Conservation (phyloP, 169 alveolate genomes). For the Plasmodium billcollinsi region DNA sequence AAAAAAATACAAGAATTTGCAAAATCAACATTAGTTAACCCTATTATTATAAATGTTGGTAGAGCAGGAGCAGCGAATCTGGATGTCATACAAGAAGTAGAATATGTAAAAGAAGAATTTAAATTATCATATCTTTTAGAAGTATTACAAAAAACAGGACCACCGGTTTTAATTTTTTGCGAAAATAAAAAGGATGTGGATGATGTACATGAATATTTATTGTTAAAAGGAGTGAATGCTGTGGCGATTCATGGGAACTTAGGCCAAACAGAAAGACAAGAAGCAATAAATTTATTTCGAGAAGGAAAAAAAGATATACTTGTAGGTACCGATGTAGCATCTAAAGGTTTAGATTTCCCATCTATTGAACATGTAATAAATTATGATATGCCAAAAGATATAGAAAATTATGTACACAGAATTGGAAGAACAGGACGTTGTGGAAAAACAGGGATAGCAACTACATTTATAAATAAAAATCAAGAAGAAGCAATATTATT, state of each 20-base stretch:
- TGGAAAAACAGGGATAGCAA: constrained; percentile 96
- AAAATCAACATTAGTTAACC: constrained; percentile 92
- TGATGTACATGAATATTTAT: constrained; percentile 94
- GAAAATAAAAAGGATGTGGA: constrained; percentile 96
- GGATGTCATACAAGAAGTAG: constrained; percentile 95
- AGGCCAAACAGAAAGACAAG: constrained; percentile 91
- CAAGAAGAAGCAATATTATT: constrained; percentile 84
- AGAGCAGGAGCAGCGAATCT: constrained; percentile 95
- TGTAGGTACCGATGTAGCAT: constrained; percentile 97
- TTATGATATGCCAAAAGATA: constrained; percentile 98
- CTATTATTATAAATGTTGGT: constrained; percentile 96
- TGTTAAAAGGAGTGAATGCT: constrained; percentile 92
- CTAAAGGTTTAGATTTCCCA: constrained; percentile 98
- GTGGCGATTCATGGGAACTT: constrained; percentile 94
- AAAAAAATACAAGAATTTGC: constrained; percentile 96
- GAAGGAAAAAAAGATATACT: constrained; percentile 89
- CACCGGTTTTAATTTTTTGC: constrained; percentile 96
- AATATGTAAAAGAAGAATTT: constrained; percentile 93
- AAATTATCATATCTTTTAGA: constrained; percentile 91
- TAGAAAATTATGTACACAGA: constrained; percentile 97
- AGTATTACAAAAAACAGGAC: constrained; percentile 95
- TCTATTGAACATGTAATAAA: constrained; percentile 97
- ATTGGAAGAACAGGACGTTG: constrained; percentile 99
- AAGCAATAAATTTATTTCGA: constrained; percentile 87
- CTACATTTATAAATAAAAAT: constrained; percentile 93